phyloP scores from a whole-genome alignment of 495 filamentous ascomycete genomes.

The Cercophora samala region DNA sequence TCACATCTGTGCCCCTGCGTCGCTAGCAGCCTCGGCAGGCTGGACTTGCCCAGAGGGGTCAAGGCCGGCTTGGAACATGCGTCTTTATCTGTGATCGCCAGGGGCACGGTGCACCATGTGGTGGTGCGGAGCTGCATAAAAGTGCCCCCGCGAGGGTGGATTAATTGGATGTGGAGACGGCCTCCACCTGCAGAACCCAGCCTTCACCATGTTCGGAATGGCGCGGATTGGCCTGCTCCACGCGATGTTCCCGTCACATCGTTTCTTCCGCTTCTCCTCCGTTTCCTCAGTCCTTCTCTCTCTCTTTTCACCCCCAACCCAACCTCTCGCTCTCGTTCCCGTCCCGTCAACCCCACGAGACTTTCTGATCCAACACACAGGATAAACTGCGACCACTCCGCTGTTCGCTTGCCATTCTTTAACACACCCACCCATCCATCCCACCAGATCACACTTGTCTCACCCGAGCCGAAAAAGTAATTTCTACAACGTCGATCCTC shows the following conservation, averaged over 20 bases:
- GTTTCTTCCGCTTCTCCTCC: constrained; percentile 10
- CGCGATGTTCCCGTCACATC: constrained; percentile 7
- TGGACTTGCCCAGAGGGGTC: background rate
- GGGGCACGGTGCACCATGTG: constrained; percentile 10
- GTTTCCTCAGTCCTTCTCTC: constrained; percentile 5
- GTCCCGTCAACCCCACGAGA: constrained; percentile 7
- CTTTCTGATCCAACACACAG: constrained; percentile 7
- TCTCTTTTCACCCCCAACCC: constrained; percentile 3
- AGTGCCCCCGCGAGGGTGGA: background rate
- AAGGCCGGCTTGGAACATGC: constrained; percentile 3
- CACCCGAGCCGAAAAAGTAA: constrained; percentile 1
- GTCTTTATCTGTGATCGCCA: constrained; percentile 17
- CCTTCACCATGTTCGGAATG: background rate
- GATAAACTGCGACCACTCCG: background rate
- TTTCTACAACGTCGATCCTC: background rate
- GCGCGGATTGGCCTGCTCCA: constrained; percentile 5
- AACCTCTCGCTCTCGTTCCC: constrained; percentile 1
- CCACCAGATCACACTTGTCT: background rate
- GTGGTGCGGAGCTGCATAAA: constrained; percentile 1
- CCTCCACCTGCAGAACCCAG: background rate
- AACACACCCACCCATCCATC: background rate
- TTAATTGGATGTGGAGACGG: background rate
- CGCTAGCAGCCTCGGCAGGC: constrained; percentile 3
- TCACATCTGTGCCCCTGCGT: constrained; percentile 14
- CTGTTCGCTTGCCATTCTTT: constrained; percentile 5